Evolutionary conservation across 2,329 filamentous ascomycete genomes (phyloP).

Genomic region (Neonectria neomacrospora): DNA sequence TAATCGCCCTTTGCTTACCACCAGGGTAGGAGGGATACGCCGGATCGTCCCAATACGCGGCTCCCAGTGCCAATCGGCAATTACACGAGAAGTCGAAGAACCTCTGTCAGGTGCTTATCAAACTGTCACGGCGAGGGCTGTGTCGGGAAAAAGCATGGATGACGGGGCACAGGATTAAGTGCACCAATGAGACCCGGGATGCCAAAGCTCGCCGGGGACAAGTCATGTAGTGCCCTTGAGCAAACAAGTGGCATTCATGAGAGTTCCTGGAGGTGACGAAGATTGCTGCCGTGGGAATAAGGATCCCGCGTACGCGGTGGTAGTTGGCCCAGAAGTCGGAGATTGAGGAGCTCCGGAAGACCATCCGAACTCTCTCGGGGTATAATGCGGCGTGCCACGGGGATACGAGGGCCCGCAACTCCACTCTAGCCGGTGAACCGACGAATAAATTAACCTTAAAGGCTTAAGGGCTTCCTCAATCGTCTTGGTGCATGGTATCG

Average conservation of each 20-base stretch:
- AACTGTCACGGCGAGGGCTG: conserved; percentile 1
- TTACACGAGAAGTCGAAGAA: background rate
- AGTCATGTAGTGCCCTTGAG: background rate
- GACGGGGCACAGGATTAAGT: background rate
- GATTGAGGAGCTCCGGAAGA: background rate
- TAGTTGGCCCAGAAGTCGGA: background rate
- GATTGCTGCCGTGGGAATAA: background rate
- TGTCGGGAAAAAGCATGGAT: conserved; percentile 1
- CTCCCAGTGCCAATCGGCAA: background rate
- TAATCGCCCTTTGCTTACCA: background rate
- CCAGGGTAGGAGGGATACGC: background rate
- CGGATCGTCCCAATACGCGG: background rate
- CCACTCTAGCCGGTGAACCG: background rate
- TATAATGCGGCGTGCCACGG: background rate
- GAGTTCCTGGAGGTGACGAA: background rate
- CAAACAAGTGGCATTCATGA: background rate
- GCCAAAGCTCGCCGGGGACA: background rate
- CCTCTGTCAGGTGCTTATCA: conserved; percentile 1
- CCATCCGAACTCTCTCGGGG: background rate
- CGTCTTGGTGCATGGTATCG: background rate
- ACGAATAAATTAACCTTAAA: conserved; percentile 3
- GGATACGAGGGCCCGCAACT: background rate
- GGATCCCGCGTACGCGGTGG: background rate
- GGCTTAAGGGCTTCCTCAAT: no score
- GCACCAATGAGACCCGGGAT: background rate